A percentile compares a stretch with the other conserved stretches of the same genome.
Conservation (phyloP, 2,329 filamentous ascomycete species). For the Onygenales sp. region DNA sequence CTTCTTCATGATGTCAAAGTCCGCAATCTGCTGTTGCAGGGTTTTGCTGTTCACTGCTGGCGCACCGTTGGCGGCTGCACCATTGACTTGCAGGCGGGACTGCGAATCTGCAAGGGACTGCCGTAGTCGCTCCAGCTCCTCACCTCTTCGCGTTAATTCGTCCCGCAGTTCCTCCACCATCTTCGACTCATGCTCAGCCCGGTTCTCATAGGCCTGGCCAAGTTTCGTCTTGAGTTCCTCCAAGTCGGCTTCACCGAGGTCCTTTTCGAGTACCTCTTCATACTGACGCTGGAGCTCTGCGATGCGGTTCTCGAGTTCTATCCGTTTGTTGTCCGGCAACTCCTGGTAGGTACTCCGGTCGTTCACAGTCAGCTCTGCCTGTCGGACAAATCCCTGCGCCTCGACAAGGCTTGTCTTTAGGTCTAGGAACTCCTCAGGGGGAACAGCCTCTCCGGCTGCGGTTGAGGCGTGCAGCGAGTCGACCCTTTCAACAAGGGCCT, state of each 20-base stretch:
- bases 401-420: slow-evolving; percentile 73
- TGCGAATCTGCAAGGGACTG: slow-evolving; percentile 66
- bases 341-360: slow-evolving; percentile 49
- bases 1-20: slow-evolving; percentile 99
- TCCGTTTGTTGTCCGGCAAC: slow-evolving; percentile 55
- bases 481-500: slow-evolving; percentile 72
- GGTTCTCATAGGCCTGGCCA: slow-evolving; percentile 65
- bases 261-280: slow-evolving; percentile 69
- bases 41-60: slow-evolving; percentile 67
- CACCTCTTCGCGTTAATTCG: slow-evolving; percentile 65
- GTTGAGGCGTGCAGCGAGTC: slow-evolving; percentile 70
- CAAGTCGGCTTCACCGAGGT: slow-evolving; percentile 66
- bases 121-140: slow-evolving; percentile 75
- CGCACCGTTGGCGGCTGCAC: slow-evolving; percentile 51
- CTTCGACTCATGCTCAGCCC: slow-evolving; percentile 63
- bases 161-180: slow-evolving; percentile 67
- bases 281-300: slow-evolving; percentile 70
- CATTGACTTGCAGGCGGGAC: slow-evolving; percentile 45
- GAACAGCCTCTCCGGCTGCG: slow-evolving; percentile 65
- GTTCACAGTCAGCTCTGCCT: slow-evolving; percentile 79
- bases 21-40: slow-evolving; percentile 92
- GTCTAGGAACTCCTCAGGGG: slow-evolving; percentile 69
- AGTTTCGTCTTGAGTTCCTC: slow-evolving; percentile 76
- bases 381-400: slow-evolving; percentile 83
- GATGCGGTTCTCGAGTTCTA: slow-evolving; percentile 69